phyloP scores from a whole-genome alignment of 2,329 filamentous ascomycete genomes.

The Botrytis fabae region DNA sequence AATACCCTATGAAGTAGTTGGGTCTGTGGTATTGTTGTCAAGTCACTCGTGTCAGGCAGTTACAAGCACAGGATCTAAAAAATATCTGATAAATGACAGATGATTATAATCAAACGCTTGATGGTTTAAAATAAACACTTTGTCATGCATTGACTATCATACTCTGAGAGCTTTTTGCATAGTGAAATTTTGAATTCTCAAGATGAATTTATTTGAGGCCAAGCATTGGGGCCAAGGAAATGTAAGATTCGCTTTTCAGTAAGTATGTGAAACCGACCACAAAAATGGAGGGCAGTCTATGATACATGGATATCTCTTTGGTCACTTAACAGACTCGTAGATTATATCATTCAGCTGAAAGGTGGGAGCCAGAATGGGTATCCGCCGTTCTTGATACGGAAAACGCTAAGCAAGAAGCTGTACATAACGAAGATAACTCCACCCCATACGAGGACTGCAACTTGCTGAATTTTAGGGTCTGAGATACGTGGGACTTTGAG shows the following conservation, averaged over 20 bases:
- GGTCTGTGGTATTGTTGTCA: neutral
- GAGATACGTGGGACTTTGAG: slow-evolving; percentile 89
- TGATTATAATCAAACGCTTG: neutral
- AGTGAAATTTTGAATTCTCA: neutral
- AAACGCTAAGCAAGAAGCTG: slow-evolving; percentile 91
- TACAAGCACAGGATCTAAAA: neutral
- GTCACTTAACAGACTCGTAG: neutral
- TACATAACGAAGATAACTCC: slow-evolving; percentile 78
- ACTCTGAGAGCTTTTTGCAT: neutral
- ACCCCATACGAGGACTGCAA: slow-evolving; percentile 79
- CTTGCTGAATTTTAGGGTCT: slow-evolving; percentile 74
- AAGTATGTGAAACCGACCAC: slow-evolving; percentile 20
- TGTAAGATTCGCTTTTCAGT: slow-evolving; percentile 14
- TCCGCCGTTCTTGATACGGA: slow-evolving; percentile 90
- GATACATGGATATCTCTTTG: slow-evolving; percentile 17
- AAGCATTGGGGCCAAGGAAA: slow-evolving; percentile 6
- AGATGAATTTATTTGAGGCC: neutral
- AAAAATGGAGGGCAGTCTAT: neutral
- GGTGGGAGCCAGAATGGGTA: slow-evolving; percentile 95
- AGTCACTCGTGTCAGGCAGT: neutral
- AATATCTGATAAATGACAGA: neutral
- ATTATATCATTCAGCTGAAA: slow-evolving; percentile 49
- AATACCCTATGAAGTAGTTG: neutral
- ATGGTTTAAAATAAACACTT: neutral
- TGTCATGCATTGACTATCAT: neutral